A percentile compares a stretch with the other conserved stretches of the same genome.
Evolutionary conservation across 176 grass and related monocot species (phyloP).

Genomic region (Carex scoparia): DNA sequence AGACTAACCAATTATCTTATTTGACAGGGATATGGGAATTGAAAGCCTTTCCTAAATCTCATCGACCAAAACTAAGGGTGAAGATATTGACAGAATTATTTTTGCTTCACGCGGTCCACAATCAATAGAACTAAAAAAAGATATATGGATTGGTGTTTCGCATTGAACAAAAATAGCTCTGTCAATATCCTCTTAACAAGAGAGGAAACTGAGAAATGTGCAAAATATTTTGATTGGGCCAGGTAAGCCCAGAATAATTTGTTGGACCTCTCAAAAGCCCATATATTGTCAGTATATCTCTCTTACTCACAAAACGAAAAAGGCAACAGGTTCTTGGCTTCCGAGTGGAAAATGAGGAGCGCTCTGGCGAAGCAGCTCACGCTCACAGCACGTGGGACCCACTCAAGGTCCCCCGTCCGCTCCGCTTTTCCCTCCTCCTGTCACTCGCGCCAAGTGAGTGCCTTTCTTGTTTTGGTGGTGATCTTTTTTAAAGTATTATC

Average conservation of each 20-base stretch:
- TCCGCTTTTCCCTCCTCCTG: not conserved
- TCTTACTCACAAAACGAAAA: too few relatives aligned
- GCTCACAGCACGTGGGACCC: not conserved
- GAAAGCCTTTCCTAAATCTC: too few relatives aligned
- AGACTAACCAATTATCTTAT: too few relatives aligned
- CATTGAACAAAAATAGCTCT: too few relatives aligned
- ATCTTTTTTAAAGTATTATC: not conserved
- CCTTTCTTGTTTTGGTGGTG: not conserved
- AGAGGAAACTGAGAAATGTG: not conserved
- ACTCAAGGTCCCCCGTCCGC: not conserved
- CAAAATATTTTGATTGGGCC: not conserved
- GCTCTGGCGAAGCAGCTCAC: slow-evolving; percentile 20
- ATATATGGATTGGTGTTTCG: too few relatives aligned
- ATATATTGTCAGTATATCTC: not conserved
- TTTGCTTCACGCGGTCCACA: too few relatives aligned
- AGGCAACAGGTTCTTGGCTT: not conserved
- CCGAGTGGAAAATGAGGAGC: slow-evolving; percentile 15
- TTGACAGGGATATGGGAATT: too few relatives aligned
- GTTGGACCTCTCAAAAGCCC: not conserved
- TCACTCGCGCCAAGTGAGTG: slow-evolving; percentile 4
- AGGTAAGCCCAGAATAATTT: not conserved
- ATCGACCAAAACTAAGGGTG: too few relatives aligned
- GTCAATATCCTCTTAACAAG: too few relatives aligned
- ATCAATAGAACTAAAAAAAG: too few relatives aligned
- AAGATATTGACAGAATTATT: too few relatives aligned